phyloP scores from a whole-genome alignment of 2,329 filamentous ascomycete species.

The Ophiocordyceps camponoti-floridani region DNA sequence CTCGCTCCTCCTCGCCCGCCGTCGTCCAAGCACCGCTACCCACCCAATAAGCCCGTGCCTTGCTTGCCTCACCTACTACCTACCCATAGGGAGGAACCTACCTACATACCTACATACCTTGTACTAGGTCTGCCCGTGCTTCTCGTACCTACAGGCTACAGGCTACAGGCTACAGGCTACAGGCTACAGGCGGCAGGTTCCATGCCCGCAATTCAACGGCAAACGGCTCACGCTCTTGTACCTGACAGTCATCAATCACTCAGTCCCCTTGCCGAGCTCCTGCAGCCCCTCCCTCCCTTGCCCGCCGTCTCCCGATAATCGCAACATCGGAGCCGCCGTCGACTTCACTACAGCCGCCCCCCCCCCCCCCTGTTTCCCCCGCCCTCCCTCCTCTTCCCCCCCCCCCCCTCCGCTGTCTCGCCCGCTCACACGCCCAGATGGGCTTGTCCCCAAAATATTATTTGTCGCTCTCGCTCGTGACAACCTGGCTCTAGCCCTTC shows the following conservation, averaged over 20 bases:
- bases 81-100: too few species aligned
- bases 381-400: too few species aligned
- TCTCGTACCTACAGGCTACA: too few species aligned
- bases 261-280: background rate
- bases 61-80: too few species aligned
- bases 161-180: too few species aligned
- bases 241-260: too few species aligned
- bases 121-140: too few species aligned
- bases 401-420: constrained; percentile 2
- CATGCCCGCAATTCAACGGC: background rate
- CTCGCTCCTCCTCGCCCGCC: too few species aligned
- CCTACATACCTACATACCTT: too few species aligned
- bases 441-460: constrained; percentile 20
- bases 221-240: background rate
- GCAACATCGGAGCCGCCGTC: constrained; percentile 11
- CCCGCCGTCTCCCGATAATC: constrained; percentile 13
- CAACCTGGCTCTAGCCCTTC: constrained; percentile 1
- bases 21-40: too few species aligned
- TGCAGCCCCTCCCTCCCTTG: constrained; percentile 1
- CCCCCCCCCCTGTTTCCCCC: too few species aligned
- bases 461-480: constrained; percentile 15
- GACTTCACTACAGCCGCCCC: constrained; percentile 12
- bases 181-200: background rate
- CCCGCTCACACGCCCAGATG: constrained; percentile 5
- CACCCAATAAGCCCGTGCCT: too few species aligned